A percentile compares a stretch with the other conserved stretches of the same genome.
phyloP scores from a whole-genome alignment of 495 filamentous ascomycete species.

The Tuber melanosporum region DNA sequence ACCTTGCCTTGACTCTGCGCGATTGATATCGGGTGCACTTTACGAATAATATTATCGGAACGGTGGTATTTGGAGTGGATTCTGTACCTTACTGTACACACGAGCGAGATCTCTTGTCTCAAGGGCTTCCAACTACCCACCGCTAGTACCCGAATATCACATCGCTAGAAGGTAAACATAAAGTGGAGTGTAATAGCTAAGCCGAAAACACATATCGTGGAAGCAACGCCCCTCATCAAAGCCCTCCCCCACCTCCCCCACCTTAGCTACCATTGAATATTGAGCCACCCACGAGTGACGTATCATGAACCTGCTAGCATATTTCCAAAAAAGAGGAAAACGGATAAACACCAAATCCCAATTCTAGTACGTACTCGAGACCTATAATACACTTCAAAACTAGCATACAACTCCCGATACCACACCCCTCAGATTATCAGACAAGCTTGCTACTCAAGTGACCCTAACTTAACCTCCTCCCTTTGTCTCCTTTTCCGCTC shows the following conservation, averaged over 20 bases:
- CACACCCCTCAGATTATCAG: neutral
- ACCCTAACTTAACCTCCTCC: slow-evolving; percentile 11
- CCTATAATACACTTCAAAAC: neutral
- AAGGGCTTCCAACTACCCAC: neutral
- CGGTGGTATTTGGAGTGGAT: neutral
- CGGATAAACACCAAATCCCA: neutral
- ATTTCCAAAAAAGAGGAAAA: neutral
- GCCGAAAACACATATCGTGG: neutral
- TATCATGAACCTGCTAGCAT: neutral
- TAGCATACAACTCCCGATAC: neutral
- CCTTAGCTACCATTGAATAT: neutral
- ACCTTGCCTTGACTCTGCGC: neutral
- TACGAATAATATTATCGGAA: neutral
- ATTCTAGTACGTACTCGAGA: neutral
- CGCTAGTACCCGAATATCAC: neutral
- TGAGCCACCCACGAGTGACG: neutral
- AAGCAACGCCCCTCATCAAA: neutral
- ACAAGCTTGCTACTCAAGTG: neutral
- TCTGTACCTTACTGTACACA: neutral
- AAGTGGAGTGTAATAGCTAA: neutral
- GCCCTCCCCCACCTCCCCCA: neutral
- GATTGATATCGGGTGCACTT: neutral
- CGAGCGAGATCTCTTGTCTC: neutral
- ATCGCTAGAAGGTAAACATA: neutral
- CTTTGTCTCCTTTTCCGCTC: neutral